These are phyloP conservation scores for Xylaria cubensis DNA, from an alignment of 495 filamentous ascomycete species.

Conservation along the genomic window DNA sequence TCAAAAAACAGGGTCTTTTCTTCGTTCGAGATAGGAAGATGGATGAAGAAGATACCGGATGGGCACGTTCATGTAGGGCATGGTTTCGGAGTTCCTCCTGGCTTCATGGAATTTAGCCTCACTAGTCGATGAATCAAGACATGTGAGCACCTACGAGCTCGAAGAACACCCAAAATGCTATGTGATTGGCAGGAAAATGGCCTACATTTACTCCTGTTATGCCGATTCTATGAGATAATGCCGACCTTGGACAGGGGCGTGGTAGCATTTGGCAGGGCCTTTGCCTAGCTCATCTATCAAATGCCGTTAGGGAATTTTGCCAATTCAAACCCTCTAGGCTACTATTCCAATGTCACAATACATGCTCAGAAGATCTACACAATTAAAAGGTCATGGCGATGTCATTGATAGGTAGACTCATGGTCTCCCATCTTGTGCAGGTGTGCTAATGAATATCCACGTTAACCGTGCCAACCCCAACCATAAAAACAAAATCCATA, in stretches of 20 bases:
- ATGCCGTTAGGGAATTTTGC: neutral
- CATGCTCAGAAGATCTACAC: neutral
- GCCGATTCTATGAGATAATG: conserved; percentile 18
- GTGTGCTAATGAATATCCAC: conserved; percentile 25
- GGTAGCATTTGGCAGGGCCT: neutral
- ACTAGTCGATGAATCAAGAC: conserved; percentile 57
- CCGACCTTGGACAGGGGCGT: neutral
- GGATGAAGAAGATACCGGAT: conserved; percentile 42
- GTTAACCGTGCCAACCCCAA: neutral
- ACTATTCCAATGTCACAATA: neutral
- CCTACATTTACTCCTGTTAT: conserved; percentile 24
- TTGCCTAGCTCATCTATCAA: neutral
- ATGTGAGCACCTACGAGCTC: conserved; percentile 38
- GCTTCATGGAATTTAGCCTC: conserved; percentile 59
- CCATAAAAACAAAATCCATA: conserved; percentile 18
- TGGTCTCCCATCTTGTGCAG: conserved; percentile 13
- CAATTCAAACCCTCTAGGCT: neutral
- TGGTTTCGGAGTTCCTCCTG: conserved; percentile 57
- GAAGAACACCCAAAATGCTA: conserved; percentile 6
- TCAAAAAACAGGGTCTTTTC: conserved; percentile 41
- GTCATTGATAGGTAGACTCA: conserved; percentile 14
- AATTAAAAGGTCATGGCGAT: conserved; percentile 14
- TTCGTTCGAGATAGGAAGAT: conserved; percentile 25
- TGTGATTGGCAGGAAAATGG: conserved; percentile 16
- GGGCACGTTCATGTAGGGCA: conserved; percentile 53